These are phyloP conservation scores for Paecilomyces sp. DNA, from an alignment of 2,329 filamentous ascomycete genomes.

Conservation along the genomic window DNA sequence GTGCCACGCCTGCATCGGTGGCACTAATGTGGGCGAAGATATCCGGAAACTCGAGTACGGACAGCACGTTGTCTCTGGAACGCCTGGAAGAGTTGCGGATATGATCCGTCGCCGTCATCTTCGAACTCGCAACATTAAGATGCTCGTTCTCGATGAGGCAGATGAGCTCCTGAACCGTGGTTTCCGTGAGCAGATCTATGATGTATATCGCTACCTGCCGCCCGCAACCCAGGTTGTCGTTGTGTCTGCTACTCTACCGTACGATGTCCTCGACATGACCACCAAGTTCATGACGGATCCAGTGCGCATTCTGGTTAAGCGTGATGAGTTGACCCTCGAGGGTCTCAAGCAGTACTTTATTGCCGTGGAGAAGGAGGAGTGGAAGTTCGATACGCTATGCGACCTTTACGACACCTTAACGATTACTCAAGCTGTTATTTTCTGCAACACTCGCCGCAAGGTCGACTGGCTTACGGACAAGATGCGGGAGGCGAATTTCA, in stretches of 20 bases:
- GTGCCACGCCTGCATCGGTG: slow-evolving; percentile 96
- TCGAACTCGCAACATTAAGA: slow-evolving; percentile 69
- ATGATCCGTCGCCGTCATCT: slow-evolving; percentile 71
- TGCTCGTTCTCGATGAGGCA: slow-evolving; percentile 69
- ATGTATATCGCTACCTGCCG: slow-evolving; percentile 94
- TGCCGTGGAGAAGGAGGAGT: slow-evolving; percentile 97
- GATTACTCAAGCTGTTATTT: slow-evolving; percentile 98
- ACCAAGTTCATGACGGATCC: slow-evolving; percentile 99
- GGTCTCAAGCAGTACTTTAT: slow-evolving; percentile 99
- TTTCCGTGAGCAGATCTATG: slow-evolving; percentile 98
- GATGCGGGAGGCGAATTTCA: slow-evolving; percentile 98
- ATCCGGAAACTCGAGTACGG: slow-evolving; percentile 97
- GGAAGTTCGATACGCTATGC: slow-evolving; percentile 98
- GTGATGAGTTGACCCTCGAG: slow-evolving; percentile 95
- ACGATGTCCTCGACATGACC: slow-evolving; percentile 98
- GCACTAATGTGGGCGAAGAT: slow-evolving; percentile 95
- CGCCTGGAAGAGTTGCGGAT: slow-evolving; percentile 88
- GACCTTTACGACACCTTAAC: slow-evolving; percentile 98
- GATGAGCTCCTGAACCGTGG: slow-evolving; percentile 83
- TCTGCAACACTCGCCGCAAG: slow-evolving; percentile 98
- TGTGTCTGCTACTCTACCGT: slow-evolving; percentile 90
- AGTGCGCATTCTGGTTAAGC: slow-evolving; percentile 93
- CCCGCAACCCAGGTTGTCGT: slow-evolving; percentile 98
- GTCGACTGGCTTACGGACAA: slow-evolving; percentile 99
- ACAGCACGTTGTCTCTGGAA: slow-evolving; percentile 95